phyloP scores from a whole-genome alignment of 2,329 filamentous ascomycete genomes.

The Knufia fluminis region DNA sequence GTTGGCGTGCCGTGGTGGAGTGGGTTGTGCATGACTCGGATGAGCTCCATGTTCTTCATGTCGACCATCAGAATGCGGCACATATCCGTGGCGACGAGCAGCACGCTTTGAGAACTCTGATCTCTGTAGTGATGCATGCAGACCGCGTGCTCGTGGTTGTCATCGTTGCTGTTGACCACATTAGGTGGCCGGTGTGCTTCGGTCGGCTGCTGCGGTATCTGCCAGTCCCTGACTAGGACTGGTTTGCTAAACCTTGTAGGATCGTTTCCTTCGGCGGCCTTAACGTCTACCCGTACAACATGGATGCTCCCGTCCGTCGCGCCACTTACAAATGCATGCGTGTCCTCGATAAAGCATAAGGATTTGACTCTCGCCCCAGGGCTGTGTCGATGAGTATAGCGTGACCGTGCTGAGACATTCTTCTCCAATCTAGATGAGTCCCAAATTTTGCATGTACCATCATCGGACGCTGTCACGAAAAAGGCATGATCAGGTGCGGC shows the following conservation, averaged over 20 bases:
- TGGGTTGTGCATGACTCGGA: slow-evolving; percentile 76
- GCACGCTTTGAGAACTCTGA: slow-evolving; percentile 63
- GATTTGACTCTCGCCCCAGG: slow-evolving; percentile 64
- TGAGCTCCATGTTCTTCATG: slow-evolving; percentile 70
- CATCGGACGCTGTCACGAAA: slow-evolving; percentile 87
- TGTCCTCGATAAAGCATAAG: slow-evolving; percentile 85
- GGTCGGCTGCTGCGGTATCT: slow-evolving; percentile 44
- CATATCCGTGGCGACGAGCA: slow-evolving; percentile 77
- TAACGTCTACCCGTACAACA: slow-evolving; percentile 71
- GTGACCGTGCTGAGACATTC: slow-evolving; percentile 77
- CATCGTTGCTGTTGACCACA: slow-evolving; percentile 59
- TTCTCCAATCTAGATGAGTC: slow-evolving; percentile 82
- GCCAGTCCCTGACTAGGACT: slow-evolving; percentile 66
- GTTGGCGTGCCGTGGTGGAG: slow-evolving; percentile 86
- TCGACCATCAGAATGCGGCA: slow-evolving; percentile 79
- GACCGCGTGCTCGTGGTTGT: slow-evolving; percentile 63
- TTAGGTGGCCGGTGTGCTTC: slow-evolving; percentile 22
- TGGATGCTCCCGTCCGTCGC: slow-evolving; percentile 84
- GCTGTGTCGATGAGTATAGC: slow-evolving; percentile 73
- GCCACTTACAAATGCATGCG: slow-evolving; percentile 85
- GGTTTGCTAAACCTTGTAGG: slow-evolving; percentile 68
- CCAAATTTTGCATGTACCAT: slow-evolving; percentile 87
- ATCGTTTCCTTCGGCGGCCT: slow-evolving; percentile 46
- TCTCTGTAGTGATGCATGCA: slow-evolving; percentile 89
- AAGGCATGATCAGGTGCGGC: slow-evolving; percentile 86